Percentiles rank a stretch among this genome's conserved stretches.
Evolutionary conservation across 2,329 filamentous ascomycete genomes (phyloP).

Genomic region (Bipolaris bicolor): DNA sequence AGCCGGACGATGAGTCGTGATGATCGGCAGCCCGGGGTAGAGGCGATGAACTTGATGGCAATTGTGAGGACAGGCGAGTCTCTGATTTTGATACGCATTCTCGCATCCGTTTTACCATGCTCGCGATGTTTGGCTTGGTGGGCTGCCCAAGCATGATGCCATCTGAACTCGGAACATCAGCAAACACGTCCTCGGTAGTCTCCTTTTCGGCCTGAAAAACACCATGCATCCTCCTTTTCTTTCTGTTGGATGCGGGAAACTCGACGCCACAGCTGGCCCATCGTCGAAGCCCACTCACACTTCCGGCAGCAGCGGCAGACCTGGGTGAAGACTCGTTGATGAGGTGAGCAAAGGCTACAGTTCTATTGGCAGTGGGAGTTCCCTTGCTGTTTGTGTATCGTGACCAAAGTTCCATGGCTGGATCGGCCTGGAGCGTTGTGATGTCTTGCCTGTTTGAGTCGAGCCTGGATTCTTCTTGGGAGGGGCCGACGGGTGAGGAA

Average conservation of each 20-base stretch:
- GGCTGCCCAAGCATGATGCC: conserved; percentile 34
- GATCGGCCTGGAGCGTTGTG: conserved; percentile 55
- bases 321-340: conserved; percentile 56
- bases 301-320: conserved; percentile 53
- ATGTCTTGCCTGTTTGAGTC: conserved; percentile 34
- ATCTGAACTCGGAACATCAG: conserved; percentile 41
- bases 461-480: conserved; percentile 47
- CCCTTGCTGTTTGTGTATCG: conserved; percentile 52
- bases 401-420: conserved; percentile 56
- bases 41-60: conserved; percentile 57
- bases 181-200: conserved; percentile 35
- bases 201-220: conserved; percentile 41
- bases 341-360: conserved; percentile 52
- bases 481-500: conserved; percentile 53
- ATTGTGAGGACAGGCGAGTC: conserved; percentile 27
- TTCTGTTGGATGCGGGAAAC: conserved; percentile 53
- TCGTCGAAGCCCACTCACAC: conserved; percentile 54
- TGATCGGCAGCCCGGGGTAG: conserved; percentile 46
- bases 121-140: conserved; percentile 37
- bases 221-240: conserved; percentile 49
- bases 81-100: conserved; percentile 49
- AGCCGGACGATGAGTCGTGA: conserved; percentile 27
- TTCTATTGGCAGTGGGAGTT: conserved; percentile 44
- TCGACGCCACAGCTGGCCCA: conserved; percentile 60
- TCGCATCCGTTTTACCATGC: conserved; percentile 53